A percentile compares a stretch with the other conserved stretches of the same genome.
These are phyloP conservation scores for Tylopilus plumbeoviolaceoides DNA, from an alignment of 768 basidiomycete genomes.

Conservation along the genomic window DNA sequence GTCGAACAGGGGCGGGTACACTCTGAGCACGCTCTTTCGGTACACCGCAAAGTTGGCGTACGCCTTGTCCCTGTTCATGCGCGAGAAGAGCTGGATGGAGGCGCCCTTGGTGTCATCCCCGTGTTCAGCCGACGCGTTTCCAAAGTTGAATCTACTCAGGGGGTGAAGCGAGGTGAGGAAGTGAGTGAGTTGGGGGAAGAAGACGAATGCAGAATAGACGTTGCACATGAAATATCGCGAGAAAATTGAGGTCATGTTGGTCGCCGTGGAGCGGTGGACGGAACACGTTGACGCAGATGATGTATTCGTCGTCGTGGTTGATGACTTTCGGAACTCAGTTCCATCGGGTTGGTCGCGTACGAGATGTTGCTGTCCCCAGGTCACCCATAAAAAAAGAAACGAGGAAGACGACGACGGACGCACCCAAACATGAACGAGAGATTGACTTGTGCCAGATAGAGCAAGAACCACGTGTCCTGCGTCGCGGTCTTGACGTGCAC, in stretches of 20 bases:
- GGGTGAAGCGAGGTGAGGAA: slow-evolving; percentile 12
- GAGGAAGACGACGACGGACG: neutral
- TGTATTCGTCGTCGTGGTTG: slow-evolving; percentile 31
- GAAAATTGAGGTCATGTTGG: slow-evolving; percentile 32
- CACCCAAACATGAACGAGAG: slow-evolving; percentile 24
- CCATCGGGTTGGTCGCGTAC: slow-evolving; percentile 43
- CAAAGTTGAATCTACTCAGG: slow-evolving; percentile 38
- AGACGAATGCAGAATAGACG: slow-evolving; percentile 39
- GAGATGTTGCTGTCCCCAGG: slow-evolving; percentile 18
- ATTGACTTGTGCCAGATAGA: slow-evolving; percentile 28
- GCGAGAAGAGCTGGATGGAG: slow-evolving; percentile 39
- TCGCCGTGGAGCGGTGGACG: slow-evolving; percentile 25
- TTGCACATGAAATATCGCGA: slow-evolving; percentile 44
- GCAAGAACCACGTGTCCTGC: slow-evolving; percentile 36
- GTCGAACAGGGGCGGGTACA: slow-evolving; percentile 24
- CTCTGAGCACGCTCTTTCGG: slow-evolving; percentile 13
- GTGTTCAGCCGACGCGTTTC: slow-evolving; percentile 23
- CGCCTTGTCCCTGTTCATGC: slow-evolving; percentile 34
- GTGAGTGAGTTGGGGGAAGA: too few relatives aligned
- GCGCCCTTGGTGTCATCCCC: slow-evolving; percentile 24
- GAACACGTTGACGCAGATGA: slow-evolving; percentile 37
- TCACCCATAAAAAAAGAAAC: neutral
- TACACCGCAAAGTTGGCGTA: slow-evolving; percentile 23
- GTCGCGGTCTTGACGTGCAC: slow-evolving; percentile 28
- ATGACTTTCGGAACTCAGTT: slow-evolving; percentile 32